Percentiles rank a stretch among this genome's conserved stretches.
Conservation (phyloP, 2,329 filamentous ascomycete genomes). For the Aspergillus tamarii region DNA sequence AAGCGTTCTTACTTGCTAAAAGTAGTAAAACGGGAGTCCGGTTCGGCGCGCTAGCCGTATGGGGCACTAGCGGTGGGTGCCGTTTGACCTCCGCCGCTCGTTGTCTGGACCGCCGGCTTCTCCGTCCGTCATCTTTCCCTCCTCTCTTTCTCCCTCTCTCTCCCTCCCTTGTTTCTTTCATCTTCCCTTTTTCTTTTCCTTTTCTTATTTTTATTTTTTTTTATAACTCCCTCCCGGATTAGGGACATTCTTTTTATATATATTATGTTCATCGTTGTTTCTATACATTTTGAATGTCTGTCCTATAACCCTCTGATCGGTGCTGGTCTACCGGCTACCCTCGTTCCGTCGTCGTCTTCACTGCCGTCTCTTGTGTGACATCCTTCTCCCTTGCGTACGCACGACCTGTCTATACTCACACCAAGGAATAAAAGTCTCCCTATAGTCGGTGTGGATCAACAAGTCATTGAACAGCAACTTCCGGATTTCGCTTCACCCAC, state of each 20-base stretch:
- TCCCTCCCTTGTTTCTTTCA: constrained; percentile 1
- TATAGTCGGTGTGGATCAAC: constrained; percentile 12
- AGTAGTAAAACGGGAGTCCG: constrained; percentile 11
- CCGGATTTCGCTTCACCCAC: neutral
- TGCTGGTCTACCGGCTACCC: constrained; percentile 13
- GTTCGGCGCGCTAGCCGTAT: constrained; percentile 16
- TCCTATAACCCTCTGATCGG: constrained; percentile 13
- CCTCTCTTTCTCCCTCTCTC: constrained; percentile 9
- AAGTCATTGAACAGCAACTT: constrained; percentile 10
- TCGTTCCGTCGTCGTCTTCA: constrained; percentile 6
- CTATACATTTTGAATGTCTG: constrained; percentile 6
- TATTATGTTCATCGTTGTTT: constrained; percentile 2
- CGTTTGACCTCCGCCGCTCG: constrained; percentile 18
- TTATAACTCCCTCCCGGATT: neutral
- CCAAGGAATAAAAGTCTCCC: constrained; percentile 18
- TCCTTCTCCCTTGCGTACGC: constrained; percentile 23
- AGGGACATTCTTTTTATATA: neutral
- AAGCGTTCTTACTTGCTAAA: constrained; percentile 8
- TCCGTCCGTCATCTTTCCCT: constrained; percentile 16
- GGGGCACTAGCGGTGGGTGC: constrained; percentile 20
- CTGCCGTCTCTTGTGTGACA: constrained; percentile 21
- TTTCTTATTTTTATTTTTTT: constrained; percentile 5
- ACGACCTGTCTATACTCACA: constrained; percentile 11
- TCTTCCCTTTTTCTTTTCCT: constrained; percentile 7
- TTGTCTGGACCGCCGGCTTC: constrained; percentile 21